A percentile compares a stretch with the other conserved stretches of the same genome.
These are phyloP conservation scores for Crassisporium funariophilum DNA, from an alignment of 768 basidiomycete genomes.

Conservation along the genomic window DNA sequence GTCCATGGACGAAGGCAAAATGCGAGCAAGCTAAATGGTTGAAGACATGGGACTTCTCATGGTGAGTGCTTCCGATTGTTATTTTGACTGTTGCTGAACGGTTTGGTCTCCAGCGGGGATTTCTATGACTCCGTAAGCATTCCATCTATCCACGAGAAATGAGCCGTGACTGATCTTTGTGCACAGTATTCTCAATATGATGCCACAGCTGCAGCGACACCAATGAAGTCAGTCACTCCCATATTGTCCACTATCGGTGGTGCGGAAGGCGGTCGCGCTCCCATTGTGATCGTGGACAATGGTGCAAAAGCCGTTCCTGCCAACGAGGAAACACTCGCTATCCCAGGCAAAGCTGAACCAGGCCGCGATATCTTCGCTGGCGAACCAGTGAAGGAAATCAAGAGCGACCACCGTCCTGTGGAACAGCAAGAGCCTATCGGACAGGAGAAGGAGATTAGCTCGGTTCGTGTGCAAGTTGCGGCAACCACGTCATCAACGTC, in stretches of 20 bases:
- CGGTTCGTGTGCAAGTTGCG: conserved; percentile 11
- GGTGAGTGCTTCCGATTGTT: conserved; percentile 43
- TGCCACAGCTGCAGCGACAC: conserved; percentile 36
- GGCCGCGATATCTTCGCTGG: conserved; percentile 74
- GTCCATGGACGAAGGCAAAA: conserved; percentile 79
- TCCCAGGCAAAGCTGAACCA: conserved; percentile 64
- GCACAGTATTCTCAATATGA: conserved; percentile 62
- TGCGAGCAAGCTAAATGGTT: conserved; percentile 83
- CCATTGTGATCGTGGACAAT: conserved; percentile 55
- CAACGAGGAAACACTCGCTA: conserved; percentile 37
- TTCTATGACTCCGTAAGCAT: conserved; percentile 65
- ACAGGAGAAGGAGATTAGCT: conserved; percentile 24
- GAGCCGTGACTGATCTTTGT: conserved; percentile 3
- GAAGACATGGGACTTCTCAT: conserved; percentile 96
- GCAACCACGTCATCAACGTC: not conserved
- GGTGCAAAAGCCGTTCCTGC: conserved; percentile 16
- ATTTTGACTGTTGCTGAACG: conserved; percentile 4
- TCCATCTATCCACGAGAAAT: not conserved
- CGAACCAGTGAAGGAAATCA: conserved; percentile 45
- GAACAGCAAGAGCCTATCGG: conserved; percentile 11
- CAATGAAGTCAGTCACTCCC: conserved; percentile 36
- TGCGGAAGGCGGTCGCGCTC: conserved; percentile 46
- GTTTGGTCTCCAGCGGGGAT: conserved; percentile 65
- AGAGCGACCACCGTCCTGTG: conserved; percentile 39
- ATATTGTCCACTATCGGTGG: conserved; percentile 51